Conservation (phyloP, 495 filamentous ascomycete species). For the Lophium mytilinum region DNA sequence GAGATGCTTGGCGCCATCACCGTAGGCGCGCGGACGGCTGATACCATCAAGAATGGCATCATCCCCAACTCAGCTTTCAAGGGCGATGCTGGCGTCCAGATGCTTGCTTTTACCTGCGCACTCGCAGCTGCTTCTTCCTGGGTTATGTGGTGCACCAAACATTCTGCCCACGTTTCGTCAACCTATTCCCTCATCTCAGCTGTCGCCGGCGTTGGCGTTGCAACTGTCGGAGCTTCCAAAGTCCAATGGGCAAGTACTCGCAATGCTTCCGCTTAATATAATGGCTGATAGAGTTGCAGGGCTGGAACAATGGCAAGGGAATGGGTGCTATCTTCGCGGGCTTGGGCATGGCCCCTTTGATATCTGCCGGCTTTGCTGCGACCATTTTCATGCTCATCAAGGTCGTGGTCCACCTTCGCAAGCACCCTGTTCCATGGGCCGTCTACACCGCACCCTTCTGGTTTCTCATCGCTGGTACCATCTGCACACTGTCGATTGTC, state of each 20-base stretch:
- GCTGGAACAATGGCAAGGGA: conserved; percentile 47
- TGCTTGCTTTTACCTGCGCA: conserved; percentile 43
- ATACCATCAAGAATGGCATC: conserved; percentile 54
- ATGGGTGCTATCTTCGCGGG: conserved; percentile 52
- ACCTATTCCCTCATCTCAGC: conserved; percentile 58
- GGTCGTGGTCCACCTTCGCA: conserved; percentile 48
- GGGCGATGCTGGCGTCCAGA: conserved; percentile 48
- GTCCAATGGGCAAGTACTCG: conserved; percentile 57
- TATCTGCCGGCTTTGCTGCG: conserved; percentile 48
- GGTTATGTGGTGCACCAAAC: conserved; percentile 56
- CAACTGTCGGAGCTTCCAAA: conserved; percentile 46
- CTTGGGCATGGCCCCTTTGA: conserved; percentile 52
- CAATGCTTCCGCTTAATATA: too few relatives aligned
- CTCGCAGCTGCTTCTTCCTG: conserved; percentile 47
- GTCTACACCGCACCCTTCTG: conserved; percentile 52
- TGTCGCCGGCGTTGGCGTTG: conserved; percentile 53
- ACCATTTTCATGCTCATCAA: conserved; percentile 56
- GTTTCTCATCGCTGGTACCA: conserved; percentile 41
- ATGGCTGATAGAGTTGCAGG: too few relatives aligned
- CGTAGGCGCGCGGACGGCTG: conserved; percentile 51
- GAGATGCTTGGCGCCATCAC: conserved; percentile 46
- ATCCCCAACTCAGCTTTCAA: conserved; percentile 44
- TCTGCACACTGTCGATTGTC: conserved; percentile 54
- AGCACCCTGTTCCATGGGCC: conserved; percentile 49
- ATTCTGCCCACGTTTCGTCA: conserved; percentile 55